Percentiles rank a stretch among this genome's conserved stretches.
Evolutionary conservation across 163 green algal species (phyloP).

Genomic region (Trebouxiophyceae sp.): DNA sequence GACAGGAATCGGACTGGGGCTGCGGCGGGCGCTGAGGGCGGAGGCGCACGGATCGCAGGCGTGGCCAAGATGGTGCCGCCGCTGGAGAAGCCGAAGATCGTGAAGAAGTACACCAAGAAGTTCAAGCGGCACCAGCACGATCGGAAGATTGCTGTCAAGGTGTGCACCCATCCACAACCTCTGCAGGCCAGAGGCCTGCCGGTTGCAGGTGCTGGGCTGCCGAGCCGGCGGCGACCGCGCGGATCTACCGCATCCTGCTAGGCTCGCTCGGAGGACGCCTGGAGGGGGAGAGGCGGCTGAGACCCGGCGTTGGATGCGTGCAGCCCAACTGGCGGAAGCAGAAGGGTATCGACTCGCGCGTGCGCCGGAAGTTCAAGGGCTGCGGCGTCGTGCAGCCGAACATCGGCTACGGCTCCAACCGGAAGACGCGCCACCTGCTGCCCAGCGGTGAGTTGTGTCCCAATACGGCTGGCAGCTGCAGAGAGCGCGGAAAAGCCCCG

Average conservation of each 20-base stretch:
- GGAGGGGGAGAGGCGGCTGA: too few relatives aligned
- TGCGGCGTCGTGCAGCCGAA: conserved; percentile 88
- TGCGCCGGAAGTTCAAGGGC: conserved; percentile 97
- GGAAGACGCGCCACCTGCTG: conserved; percentile 89
- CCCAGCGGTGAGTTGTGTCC: conserved; percentile 59
- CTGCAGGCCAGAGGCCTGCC: too few relatives aligned
- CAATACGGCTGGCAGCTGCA: too few relatives aligned
- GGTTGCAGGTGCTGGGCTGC: too few relatives aligned
- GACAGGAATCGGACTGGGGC: too few relatives aligned
- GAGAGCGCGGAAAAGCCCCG: too few relatives aligned
- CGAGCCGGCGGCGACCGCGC: neutral
- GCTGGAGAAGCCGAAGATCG: conserved; percentile 83
- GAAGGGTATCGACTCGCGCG: conserved; percentile 98
- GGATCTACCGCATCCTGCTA: neutral
- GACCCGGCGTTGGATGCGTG: too few relatives aligned
- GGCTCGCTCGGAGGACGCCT: too few relatives aligned
- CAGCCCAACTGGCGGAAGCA: conserved; percentile 80
- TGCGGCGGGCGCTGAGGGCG: too few relatives aligned
- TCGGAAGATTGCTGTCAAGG: conserved; percentile 77
- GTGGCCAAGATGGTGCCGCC: conserved; percentile 74
- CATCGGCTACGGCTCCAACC: conserved; percentile 95
- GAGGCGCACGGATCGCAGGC: too few relatives aligned
- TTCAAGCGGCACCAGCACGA: conserved; percentile 95
- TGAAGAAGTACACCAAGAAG: conserved; percentile 84
- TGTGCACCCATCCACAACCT: too few relatives aligned